Percentiles rank a stretch among this genome's conserved stretches.
phyloP scores from a whole-genome alignment of 2,329 filamentous ascomycete species.

The Hypoxylon sp. region DNA sequence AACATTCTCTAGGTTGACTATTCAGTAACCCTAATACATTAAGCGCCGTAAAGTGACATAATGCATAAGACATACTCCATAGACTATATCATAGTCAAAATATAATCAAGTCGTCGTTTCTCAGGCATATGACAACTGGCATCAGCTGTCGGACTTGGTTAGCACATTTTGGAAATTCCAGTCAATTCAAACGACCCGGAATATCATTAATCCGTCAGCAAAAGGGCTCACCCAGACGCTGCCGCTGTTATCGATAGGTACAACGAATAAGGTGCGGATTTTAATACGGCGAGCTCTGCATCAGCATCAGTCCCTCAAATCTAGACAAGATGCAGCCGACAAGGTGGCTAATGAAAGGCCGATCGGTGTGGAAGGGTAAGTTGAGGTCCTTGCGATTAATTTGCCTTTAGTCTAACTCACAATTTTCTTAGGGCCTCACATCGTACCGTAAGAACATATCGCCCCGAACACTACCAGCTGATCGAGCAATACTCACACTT shows the following conservation, averaged over 20 bases:
- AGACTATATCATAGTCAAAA: too few species aligned
- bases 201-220: not conserved
- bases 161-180: too few species aligned
- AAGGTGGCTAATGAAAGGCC: slow-evolving; percentile 55
- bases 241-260: slow-evolving; percentile 16
- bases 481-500: not conserved
- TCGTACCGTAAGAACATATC: slow-evolving; percentile 73
- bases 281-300: slow-evolving; percentile 39
- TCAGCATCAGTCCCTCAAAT: slow-evolving; percentile 18
- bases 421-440: slow-evolving; percentile 71
- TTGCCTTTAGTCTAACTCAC: slow-evolving; percentile 1
- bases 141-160: too few species aligned
- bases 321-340: slow-evolving; percentile 56
- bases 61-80: too few species aligned
- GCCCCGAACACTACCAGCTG: not conserved
- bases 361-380: slow-evolving; percentile 56
- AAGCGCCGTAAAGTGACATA: too few species aligned
- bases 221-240: too few species aligned
- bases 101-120: too few species aligned
- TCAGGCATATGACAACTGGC: too few species aligned
- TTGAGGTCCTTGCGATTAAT: not conserved
- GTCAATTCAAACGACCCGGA: not conserved
- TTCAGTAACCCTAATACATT: too few species aligned
- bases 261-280: slow-evolving; percentile 13
- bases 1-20: too few species aligned